Evolutionary conservation across 2,329 filamentous ascomycete species (phyloP).

Genomic region (Orbilia javanica): DNA sequence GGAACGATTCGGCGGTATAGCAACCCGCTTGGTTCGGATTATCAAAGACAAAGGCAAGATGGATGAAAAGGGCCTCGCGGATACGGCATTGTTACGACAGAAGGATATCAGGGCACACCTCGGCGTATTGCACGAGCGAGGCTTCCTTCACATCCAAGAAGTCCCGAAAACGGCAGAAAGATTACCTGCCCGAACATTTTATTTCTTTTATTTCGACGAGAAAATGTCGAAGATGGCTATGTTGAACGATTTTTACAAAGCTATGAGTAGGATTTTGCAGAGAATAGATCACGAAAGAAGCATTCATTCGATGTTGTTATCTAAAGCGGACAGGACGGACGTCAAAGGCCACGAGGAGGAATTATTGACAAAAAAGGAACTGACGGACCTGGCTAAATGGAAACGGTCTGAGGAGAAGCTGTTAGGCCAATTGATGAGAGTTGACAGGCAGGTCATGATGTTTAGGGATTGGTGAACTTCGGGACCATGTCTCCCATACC

Average conservation of each 20-base stretch:
- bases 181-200: slow-evolving; percentile 84
- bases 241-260: slow-evolving; percentile 86
- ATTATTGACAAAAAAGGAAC: slow-evolving; percentile 80
- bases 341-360: slow-evolving; percentile 86
- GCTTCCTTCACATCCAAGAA: slow-evolving; percentile 91
- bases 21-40: slow-evolving; percentile 85
- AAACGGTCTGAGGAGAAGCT: slow-evolving; percentile 76
- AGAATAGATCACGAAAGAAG: slow-evolving; percentile 81
- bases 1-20: slow-evolving; percentile 79
- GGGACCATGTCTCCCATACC: neutral
- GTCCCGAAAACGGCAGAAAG: slow-evolving; percentile 88
- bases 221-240: slow-evolving; percentile 65
- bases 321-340: slow-evolving; percentile 85
- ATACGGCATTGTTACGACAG: slow-evolving; percentile 84
- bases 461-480: slow-evolving; percentile 78
- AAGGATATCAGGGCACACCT: slow-evolving; percentile 87
- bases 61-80: slow-evolving; percentile 88
- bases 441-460: slow-evolving; percentile 87
- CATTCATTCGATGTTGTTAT: slow-evolving; percentile 78
- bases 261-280: slow-evolving; percentile 86
- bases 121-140: slow-evolving; percentile 84
- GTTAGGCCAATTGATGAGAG: slow-evolving; percentile 79
- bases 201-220: slow-evolving; percentile 63
- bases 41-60: slow-evolving; percentile 88
- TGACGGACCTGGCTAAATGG: slow-evolving; percentile 76